Conservation (phyloP, 352 stramenopile genomes). For the Globisporangium ultimum region DNA sequence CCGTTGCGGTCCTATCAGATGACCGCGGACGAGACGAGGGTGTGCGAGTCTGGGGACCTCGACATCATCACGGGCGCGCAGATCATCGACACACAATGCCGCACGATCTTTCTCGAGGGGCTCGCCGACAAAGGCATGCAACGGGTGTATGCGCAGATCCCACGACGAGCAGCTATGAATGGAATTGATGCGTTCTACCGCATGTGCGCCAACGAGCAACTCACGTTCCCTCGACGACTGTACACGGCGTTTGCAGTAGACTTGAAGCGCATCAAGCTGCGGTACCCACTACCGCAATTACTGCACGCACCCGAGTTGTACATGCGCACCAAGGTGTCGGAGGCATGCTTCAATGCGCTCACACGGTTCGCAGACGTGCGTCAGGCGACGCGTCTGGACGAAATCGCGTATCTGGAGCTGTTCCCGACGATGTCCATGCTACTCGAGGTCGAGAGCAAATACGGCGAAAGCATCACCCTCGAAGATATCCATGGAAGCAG, state of each 20-base stretch:
- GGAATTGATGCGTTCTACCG: constrained; percentile 31
- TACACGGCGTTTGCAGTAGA: constrained; percentile 88
- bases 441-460: constrained; percentile 88
- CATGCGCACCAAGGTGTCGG: constrained; percentile 83
- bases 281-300: constrained; percentile 70
- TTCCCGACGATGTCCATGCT: constrained; percentile 80
- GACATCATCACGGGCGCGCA: constrained; percentile 87
- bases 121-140: constrained; percentile 58
- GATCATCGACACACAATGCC: constrained; percentile 81
- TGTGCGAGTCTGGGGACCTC: constrained; percentile 51
- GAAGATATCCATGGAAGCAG: constrained; percentile 78
- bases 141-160: constrained; percentile 34
- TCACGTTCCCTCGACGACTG: constrained; percentile 74
- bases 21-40: constrained; percentile 43
- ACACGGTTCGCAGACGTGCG: constrained; percentile 66
- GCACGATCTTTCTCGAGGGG: constrained; percentile 88
- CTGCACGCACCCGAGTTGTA: constrained; percentile 84
- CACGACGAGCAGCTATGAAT: constrained; percentile 25
- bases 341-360: constrained; percentile 78
- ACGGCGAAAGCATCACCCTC: constrained; percentile 88
- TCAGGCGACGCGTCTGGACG: constrained; percentile 36
- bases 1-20: constrained; percentile 83
- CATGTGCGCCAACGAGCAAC: constrained; percentile 66
- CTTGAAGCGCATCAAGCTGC: constrained; percentile 88
- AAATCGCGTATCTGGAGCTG: constrained; percentile 60